Percentiles rank a stretch among this genome's conserved stretches.
phyloP scores from a whole-genome alignment of 192 early-diverging fungal species.

The Coemansia sp. region DNA sequence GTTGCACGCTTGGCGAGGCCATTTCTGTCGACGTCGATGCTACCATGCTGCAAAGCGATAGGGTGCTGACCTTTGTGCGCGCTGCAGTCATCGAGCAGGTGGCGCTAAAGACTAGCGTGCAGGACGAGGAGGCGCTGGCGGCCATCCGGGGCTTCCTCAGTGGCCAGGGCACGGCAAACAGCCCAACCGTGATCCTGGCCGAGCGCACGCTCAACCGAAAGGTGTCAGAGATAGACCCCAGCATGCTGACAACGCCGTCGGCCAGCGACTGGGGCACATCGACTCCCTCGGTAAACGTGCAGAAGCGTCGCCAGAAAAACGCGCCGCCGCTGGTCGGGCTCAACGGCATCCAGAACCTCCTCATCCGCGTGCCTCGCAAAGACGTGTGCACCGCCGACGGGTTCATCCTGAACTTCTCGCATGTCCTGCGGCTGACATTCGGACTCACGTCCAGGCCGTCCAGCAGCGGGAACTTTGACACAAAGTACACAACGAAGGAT shows the following conservation, averaged over 20 bases:
- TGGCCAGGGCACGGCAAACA: constrained; percentile 11
- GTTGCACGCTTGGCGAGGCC: constrained; percentile 51
- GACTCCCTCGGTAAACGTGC: not conserved
- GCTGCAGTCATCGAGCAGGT: constrained; percentile 52
- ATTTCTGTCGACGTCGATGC: constrained; percentile 49
- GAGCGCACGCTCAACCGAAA: constrained; percentile 55
- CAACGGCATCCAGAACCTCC: constrained; percentile 42
- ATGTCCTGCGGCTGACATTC: constrained; percentile 50
- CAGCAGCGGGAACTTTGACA: constrained; percentile 29
- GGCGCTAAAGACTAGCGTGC: constrained; percentile 39
- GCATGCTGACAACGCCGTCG: constrained; percentile 9
- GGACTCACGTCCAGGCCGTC: constrained; percentile 42
- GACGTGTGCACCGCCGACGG: constrained; percentile 54
- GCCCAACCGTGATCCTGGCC: constrained; percentile 40
- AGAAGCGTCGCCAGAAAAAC: not conserved
- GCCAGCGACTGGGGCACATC: constrained; percentile 34
- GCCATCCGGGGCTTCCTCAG: constrained; percentile 32
- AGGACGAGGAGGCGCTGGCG: constrained; percentile 29
- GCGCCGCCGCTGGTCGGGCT: constrained; percentile 23
- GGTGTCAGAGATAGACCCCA: constrained; percentile 42
- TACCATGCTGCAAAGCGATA: constrained; percentile 51
- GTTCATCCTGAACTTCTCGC: constrained; percentile 36
- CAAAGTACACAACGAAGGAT: constrained; percentile 47
- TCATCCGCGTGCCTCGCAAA: constrained; percentile 47
- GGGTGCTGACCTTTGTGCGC: constrained; percentile 53